phyloP scores from a whole-genome alignment of 2,329 filamentous ascomycete species.

The Xylaria arbuscula region DNA sequence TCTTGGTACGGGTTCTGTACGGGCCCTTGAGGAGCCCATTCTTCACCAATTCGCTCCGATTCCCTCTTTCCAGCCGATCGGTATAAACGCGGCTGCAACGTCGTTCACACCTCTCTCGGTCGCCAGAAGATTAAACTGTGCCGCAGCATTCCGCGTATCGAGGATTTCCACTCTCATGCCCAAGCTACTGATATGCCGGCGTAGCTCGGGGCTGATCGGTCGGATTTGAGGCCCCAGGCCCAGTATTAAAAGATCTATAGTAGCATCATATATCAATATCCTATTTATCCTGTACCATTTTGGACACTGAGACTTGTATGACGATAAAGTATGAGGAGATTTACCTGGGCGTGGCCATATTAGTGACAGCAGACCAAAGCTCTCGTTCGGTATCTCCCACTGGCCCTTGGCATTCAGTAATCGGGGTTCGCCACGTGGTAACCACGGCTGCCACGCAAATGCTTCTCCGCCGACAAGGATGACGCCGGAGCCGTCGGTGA shows the following conservation, averaged over 20 bases:
- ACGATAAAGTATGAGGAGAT: conserved; percentile 47
- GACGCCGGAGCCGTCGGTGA: conserved; percentile 76
- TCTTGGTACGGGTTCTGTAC: background rate
- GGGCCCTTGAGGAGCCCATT: conserved; percentile 13
- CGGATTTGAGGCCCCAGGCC: conserved; percentile 81
- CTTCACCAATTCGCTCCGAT: conserved; percentile 53
- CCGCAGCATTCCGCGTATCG: conserved; percentile 92
- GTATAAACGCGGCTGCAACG: conserved; percentile 88
- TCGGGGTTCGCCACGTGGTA: conserved; percentile 52
- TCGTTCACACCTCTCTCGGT: conserved; percentile 89
- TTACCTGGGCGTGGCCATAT: conserved; percentile 90
- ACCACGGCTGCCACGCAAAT: conserved; percentile 90
- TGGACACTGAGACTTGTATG: background rate
- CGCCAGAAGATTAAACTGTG: conserved; percentile 94
- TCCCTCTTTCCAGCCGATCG: conserved; percentile 81
- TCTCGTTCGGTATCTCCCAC: conserved; percentile 77
- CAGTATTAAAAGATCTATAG: conserved; percentile 84
- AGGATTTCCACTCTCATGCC: conserved; percentile 89
- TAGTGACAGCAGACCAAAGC: conserved; percentile 79
- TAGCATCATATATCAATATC: conserved; percentile 19
- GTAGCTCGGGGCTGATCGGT: conserved; percentile 80
- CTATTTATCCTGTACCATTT: conserved; percentile 2
- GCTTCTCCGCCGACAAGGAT: conserved; percentile 87
- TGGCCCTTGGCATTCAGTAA: conserved; percentile 82
- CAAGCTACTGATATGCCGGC: conserved; percentile 76